Conservation (phyloP, 2,329 filamentous ascomycete species). For the Cyphellophora europaea region DNA sequence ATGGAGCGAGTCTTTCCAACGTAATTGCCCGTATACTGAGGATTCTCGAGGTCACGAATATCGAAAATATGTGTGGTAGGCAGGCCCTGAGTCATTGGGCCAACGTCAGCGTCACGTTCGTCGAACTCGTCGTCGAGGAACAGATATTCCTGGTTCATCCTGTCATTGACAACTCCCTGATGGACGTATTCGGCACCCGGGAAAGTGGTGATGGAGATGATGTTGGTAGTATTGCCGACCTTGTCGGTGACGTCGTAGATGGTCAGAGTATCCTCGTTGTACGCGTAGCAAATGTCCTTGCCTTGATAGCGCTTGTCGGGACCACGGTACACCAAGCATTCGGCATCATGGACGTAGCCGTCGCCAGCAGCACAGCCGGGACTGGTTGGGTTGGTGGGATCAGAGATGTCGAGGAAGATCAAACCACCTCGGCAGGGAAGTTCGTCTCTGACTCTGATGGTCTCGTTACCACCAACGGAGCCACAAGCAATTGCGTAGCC, state of each 20-base stretch:
- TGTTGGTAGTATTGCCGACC: conserved; percentile 4
- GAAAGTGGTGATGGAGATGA: conserved; percentile 8
- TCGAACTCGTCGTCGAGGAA: conserved; percentile 47
- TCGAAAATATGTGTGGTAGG: conserved; percentile 45
- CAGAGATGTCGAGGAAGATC: conserved; percentile 50
- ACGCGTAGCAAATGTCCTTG: conserved; percentile 47
- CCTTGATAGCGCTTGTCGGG: conserved; percentile 40
- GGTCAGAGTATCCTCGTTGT: conserved; percentile 34
- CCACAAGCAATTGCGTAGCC: conserved; percentile 39
- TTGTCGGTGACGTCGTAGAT: conserved; percentile 12
- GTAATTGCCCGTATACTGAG: conserved; percentile 35
- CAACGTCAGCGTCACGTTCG: conserved; percentile 30
- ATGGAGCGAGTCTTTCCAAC: conserved; percentile 33
- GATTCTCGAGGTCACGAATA: conserved; percentile 33
- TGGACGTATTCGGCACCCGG: conserved; percentile 40
- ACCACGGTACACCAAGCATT: conserved; percentile 48
- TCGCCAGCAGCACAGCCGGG: conserved; percentile 47
- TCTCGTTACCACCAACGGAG: conserved; percentile 30
- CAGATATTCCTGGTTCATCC: conserved; percentile 35
- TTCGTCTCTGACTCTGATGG: conserved; percentile 7
- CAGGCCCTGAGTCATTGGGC: conserved; percentile 31
- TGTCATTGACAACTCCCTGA: conserved; percentile 46
- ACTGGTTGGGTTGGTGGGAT: conserved; percentile 43
- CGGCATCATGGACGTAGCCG: conserved; percentile 54
- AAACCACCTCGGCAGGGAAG: conserved; percentile 41